Evolutionary conservation across 1,139 yeast genomes (phyloP), one percentile per base, ranked within the genome.

Genomic region (Blastobotrys arbuscula): DNA sequence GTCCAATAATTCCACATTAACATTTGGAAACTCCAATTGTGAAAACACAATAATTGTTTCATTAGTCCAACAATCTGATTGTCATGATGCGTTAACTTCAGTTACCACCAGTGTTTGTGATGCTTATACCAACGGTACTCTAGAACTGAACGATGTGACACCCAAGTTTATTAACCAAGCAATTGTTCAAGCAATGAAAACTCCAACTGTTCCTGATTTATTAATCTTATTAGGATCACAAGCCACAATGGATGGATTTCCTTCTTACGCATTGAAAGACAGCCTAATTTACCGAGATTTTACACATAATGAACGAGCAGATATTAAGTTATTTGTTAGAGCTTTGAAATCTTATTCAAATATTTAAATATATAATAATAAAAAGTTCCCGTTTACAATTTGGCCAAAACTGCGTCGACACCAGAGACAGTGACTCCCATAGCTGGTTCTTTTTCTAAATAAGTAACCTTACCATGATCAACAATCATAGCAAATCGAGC

Each of bases 401-500:
- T 66, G 45, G 72, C 63, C 41, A 63, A 57, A 43, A 83, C 74
- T 48, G 80, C 78, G 33, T 77, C 80, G 46, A 78, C 81, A 51
- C 82, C 75, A 45, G 87, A 79, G 53, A 79, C 86, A 47, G 82
- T 74, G 60, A 77, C 86, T 42, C 73, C 85, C 51, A 73, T 68
- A 43, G 72, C 79, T 31, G 76, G 71, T 69, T 88, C 96, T 62
- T 74, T 75, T 56, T 79, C 90, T 47, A 81, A 72, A 66, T 82
- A 86, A 45, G 70, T 68, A 56, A 86, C 78, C 52, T 72, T 71
- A 56, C 90, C 90, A 57, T 79, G 71, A 58, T 81, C 79, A 50
- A 85, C 79, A 54, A 86, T 73, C 49, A 81, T 67, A 50, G 90
- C 90, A 68, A 78, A 87, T 68, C 96, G 78, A 48, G 76, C 74